Evolutionary conservation across 768 basidiomycete genomes (phyloP).

Genomic region (Chlorophyllum brunneum): DNA sequence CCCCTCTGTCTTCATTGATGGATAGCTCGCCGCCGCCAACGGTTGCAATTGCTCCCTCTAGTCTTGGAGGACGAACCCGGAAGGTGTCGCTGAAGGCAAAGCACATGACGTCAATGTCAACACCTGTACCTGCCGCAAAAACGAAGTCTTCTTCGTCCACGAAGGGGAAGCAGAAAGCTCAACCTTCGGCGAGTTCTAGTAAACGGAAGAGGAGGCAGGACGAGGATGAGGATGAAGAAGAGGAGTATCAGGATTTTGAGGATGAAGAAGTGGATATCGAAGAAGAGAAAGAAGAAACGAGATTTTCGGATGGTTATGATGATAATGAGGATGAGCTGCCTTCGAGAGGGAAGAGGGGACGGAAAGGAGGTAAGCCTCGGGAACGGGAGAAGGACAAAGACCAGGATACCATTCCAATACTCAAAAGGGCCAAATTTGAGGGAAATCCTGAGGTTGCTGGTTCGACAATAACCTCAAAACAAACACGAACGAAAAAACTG

Average conservation of each 20-base stretch:
- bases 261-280: slow-evolving; percentile 21
- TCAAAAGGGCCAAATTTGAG: slow-evolving; percentile 10
- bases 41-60: neutral
- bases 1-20: neutral
- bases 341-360: slow-evolving; percentile 19
- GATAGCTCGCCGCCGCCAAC: neutral
- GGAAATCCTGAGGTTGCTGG: slow-evolving; percentile 5
- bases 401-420: slow-evolving; percentile 1
- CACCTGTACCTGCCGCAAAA: neutral
- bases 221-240: slow-evolving; percentile 14
- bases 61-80: neutral
- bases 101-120: too few relatives aligned
- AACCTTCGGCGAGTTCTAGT: slow-evolving; percentile 19
- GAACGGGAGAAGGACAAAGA: slow-evolving; percentile 18
- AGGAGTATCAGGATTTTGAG: slow-evolving; percentile 16
- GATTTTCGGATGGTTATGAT: slow-evolving; percentile 16
- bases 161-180: slow-evolving; percentile 20
- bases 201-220: slow-evolving; percentile 18
- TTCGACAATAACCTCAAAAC: slow-evolving; percentile 17
- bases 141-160: slow-evolving; percentile 11
- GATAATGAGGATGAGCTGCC: slow-evolving; percentile 21
- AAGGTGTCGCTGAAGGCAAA: neutral
- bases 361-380: slow-evolving; percentile 11
- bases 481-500: slow-evolving; percentile 20
- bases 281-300: slow-evolving; percentile 21